Base-by-base conservation (phyloP, 1,284 basidiomycete species). In the Trametes sp. region DNA sequence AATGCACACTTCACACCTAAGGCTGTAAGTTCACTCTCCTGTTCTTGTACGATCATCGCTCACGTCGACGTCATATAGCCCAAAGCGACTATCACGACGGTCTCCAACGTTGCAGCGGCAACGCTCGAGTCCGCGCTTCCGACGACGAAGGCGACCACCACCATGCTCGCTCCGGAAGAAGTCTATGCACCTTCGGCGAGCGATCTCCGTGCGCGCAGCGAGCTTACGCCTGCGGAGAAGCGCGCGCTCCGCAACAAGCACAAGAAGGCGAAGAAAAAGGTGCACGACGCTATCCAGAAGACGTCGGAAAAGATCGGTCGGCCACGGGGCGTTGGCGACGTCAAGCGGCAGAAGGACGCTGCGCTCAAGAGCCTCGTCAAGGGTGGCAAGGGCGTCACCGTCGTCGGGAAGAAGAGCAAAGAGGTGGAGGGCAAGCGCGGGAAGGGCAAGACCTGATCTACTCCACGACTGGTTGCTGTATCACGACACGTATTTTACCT, bases 1-100 rank as follows among this genome's bases (percentile, higher is more conserved):
- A 98, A 98, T 74, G 90, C 96, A 3, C 95, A 98, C 78, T 98
- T 96, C 76, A 93, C 94, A 6, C 98, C 98, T 4, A 98, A 98
- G 78, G 88, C 91, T 74, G 95, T 95, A 68, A 65, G 88, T 70
- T 19, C 54, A 57, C 44, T 46, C 4, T 42, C 35, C 36, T 53
- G 35, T 45, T 45, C 6, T 13, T 46, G 23, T 19, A 31, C 6
- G 7, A 36, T 54, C 31, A 54, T 57, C 48, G 28, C 59, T 67
- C 44, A 62, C 51, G n/a, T 57, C 49, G 24, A 44, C 63, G n/a
- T n/a, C n/a, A n/a, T 68, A 4, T 73, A 96, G 93, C 96, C 97
- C 29, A 98, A 96, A 75, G 91, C 92, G 1, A 86, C 84, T 0
- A 98, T 99, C 72, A 89, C 92, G 7, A 95, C 95, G 0, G 78